Evolutionary conservation across 2,329 filamentous ascomycete genomes (phyloP).

Genomic region (Clarireedia paspali): DNA sequence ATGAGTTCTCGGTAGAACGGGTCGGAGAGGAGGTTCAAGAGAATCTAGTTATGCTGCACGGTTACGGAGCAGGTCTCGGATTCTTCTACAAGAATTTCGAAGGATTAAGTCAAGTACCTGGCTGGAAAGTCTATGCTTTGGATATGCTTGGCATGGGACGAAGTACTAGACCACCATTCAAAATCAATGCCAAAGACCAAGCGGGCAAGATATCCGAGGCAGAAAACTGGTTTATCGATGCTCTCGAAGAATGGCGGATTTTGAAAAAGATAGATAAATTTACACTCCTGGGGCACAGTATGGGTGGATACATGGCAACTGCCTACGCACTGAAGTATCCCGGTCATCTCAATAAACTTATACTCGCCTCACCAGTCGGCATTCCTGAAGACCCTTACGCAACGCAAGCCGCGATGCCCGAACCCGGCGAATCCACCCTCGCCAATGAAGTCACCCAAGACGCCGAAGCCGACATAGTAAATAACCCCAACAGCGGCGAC

Average conservation of each 20-base stretch:
- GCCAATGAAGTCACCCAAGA: conserved; percentile 75
- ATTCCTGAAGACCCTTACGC: conserved; percentile 93
- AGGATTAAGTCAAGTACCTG: conserved; percentile 65
- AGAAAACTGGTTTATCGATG: conserved; percentile 93
- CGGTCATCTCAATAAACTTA: conserved; percentile 88
- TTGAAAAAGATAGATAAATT: conserved; percentile 86
- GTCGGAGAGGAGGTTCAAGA: conserved; percentile 72
- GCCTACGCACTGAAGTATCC: conserved; percentile 97
- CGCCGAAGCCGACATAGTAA: conserved; percentile 43
- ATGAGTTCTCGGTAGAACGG: conserved; percentile 87
- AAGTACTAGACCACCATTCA: conserved; percentile 76
- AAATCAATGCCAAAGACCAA: conserved; percentile 72
- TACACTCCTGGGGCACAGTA: conserved; percentile 84
- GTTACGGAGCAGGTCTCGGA: conserved; percentile 89
- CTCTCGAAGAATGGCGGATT: conserved; percentile 90
- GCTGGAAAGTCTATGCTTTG: conserved; percentile 88
- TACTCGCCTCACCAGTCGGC: conserved; percentile 88
- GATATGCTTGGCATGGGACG: conserved; percentile 95
- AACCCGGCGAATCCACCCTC: conserved; percentile 64
- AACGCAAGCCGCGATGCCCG: conserved; percentile 70
- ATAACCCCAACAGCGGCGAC: conserved; percentile 30
- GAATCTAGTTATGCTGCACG: conserved; percentile 90
- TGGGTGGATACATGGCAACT: conserved; percentile 91
- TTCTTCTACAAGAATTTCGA: conserved; percentile 99
- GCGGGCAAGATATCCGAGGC: conserved; percentile 79